A percentile compares a stretch with the other conserved stretches of the same genome.
These are phyloP conservation scores for Peronosclerospora sorghi DNA, from an alignment of 352 stramenopile species.

Conservation along the genomic window DNA sequence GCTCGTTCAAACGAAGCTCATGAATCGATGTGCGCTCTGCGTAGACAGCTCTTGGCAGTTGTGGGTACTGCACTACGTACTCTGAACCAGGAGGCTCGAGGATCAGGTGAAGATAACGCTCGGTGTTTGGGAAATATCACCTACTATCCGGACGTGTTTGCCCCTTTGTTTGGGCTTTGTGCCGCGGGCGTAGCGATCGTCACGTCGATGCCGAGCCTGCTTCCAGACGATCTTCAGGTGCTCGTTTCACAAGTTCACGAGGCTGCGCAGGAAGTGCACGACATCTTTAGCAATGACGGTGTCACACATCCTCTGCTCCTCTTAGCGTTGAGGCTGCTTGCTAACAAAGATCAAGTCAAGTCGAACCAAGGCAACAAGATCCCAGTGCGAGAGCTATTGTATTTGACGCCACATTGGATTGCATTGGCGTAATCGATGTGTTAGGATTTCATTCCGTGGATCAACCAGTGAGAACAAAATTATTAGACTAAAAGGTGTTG, in stretches of 20 bases:
- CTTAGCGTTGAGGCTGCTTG: constrained; percentile 24
- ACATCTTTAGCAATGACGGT: constrained; percentile 9
- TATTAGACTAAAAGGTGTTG: too few relatives aligned
- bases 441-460: too few relatives aligned
- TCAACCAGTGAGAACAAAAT: too few relatives aligned
- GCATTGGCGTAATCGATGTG: constrained; percentile 7
- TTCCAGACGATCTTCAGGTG: constrained; percentile 11
- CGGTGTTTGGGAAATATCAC: constrained; percentile 55
- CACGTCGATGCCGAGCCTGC: constrained; percentile 4
- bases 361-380: not conserved
- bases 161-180: constrained; percentile 37
- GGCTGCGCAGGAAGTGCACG: constrained; percentile 16
- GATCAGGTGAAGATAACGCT: constrained; percentile 3
- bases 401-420: constrained; percentile 39
- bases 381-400: constrained; percentile 24
- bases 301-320: constrained; percentile 29
- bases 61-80: constrained; percentile 12
- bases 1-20: constrained; percentile 9
- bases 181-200: constrained; percentile 29
- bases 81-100: constrained; percentile 22
- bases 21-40: constrained; percentile 12
- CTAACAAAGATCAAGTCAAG: not conserved
- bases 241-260: constrained; percentile 12
- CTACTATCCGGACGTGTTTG: constrained; percentile 58
- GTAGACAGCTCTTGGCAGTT: constrained; percentile 22